These are phyloP conservation scores for Euphorbia tirucalli DNA, from an alignment of 345 rosid genomes.

Conservation along the genomic window DNA sequence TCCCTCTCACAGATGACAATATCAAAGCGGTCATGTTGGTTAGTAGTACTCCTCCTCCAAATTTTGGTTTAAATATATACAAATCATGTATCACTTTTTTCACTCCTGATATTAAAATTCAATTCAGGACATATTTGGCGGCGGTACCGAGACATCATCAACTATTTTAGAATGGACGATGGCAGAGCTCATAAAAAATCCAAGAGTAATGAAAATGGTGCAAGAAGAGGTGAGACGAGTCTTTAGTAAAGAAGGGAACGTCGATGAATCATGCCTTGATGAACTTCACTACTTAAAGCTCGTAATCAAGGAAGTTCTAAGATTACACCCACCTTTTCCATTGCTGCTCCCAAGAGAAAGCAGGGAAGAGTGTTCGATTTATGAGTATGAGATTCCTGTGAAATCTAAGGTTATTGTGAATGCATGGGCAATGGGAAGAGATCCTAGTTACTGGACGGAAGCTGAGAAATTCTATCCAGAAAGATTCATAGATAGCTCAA, in stretches of 20 bases:
- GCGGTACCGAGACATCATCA: constrained; percentile 6
- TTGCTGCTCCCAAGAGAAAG: constrained; percentile 12
- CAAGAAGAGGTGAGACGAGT: constrained; percentile 7
- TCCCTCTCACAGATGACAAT: constrained; percentile 8
- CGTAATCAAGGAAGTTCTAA: constrained; percentile 12
- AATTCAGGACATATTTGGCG: constrained; percentile 8
- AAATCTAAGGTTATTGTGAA: constrained; percentile 12
- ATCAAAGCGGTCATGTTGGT: constrained; percentile 11
- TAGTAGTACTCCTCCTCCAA: not conserved
- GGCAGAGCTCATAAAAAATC: constrained; percentile 12
- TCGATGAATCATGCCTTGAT: not conserved
- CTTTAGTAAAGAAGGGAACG: not conserved
- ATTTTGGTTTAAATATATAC: too few relatives aligned
- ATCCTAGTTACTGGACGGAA: constrained; percentile 9
- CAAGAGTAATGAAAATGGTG: constrained; percentile 17
- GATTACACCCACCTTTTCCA: constrained; percentile 17
- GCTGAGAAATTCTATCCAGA: constrained; percentile 18
- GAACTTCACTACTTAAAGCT: constrained; percentile 10
- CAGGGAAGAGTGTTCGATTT: constrained; percentile 3
- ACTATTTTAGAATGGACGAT: constrained; percentile 9
- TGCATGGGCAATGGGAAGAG: constrained; percentile 10
- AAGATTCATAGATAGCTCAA: constrained; percentile 9
- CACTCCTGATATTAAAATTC: not conserved
- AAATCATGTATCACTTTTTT: not conserved
- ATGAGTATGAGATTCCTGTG: constrained; percentile 1